Base-by-base conservation (phyloP, 1,284 basidiomycete genomes). In the Microbotryum saponariae region DNA sequence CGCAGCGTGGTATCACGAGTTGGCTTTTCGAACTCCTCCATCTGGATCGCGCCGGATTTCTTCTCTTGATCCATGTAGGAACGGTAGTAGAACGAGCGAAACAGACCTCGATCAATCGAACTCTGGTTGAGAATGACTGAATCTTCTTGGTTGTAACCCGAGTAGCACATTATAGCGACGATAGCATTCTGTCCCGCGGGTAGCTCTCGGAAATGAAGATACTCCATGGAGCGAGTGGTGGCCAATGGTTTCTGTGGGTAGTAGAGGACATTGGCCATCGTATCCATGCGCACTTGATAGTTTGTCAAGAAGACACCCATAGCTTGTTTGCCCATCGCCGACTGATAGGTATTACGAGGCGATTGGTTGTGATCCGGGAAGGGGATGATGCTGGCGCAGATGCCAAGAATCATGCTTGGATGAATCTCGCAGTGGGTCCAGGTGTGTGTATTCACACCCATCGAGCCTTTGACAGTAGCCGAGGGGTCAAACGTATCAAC, bases 311-410 rank as follows among this genome's bases (percentile, higher is more conserved):
- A 96, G 67, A 97, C 91, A 58, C 94, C 94, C 92, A 97, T 97
- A 6, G 94, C 94, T 83, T 98, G 94, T 79, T 98, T 98, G 74
- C 94, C 94, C 94, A 98, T 98, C 59, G 94, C 96, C 54, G 91
- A 94, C 78, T 97, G 93, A 73, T 98, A 98, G 5, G 94, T 97
- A 74, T 99, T 99, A 83, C 94, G 91, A 66, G 94, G 94, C 60
- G 91, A 96, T 87, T 97, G 94, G 74, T 99, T 99, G 77, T 98
- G 96, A 77, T 99, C 94, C 20, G 94, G 94, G 87, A 98, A 98
- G 6, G 94, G 94, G 76, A 99, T 94, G 75, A 98, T 98, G 77
- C 89, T 91, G 7, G 94, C 94, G 75, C 94, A 97, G 62, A 98
- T 92, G 68, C 94, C 94, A 56, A 98, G 81, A 69, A 98, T 97